phyloP scores from a whole-genome alignment of 2,329 filamentous ascomycete species.

The Clonostachys chloroleuca region DNA sequence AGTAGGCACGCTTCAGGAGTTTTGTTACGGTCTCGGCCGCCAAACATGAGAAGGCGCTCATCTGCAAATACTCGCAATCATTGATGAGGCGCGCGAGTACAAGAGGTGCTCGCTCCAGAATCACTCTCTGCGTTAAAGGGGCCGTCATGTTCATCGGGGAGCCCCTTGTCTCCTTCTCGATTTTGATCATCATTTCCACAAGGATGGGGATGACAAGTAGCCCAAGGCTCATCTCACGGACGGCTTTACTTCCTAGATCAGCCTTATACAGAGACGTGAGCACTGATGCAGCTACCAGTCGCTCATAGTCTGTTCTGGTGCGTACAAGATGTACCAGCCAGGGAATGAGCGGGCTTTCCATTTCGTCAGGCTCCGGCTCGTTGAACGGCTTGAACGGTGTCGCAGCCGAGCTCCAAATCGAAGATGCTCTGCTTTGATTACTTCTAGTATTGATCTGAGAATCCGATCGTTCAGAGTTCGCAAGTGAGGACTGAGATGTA shows the following conservation, averaged over 20 bases:
- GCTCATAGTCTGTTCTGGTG: constrained; percentile 49
- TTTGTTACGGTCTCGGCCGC: constrained; percentile 36
- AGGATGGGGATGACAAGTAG: constrained; percentile 68
- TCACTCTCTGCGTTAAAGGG: constrained; percentile 15
- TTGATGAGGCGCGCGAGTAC: constrained; percentile 75
- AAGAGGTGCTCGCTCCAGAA: constrained; percentile 68
- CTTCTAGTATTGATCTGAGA: constrained; percentile 9
- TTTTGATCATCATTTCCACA: constrained; percentile 51
- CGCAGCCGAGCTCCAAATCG: background rate
- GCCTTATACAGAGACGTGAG: constrained; percentile 66
- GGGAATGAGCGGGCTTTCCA: constrained; percentile 67
- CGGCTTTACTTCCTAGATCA: constrained; percentile 56
- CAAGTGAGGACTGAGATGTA: constrained; percentile 13
- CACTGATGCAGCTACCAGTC: constrained; percentile 65
- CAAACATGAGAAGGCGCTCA: constrained; percentile 67
- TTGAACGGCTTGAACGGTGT: constrained; percentile 1
- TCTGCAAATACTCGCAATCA: constrained; percentile 76
- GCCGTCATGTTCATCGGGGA: constrained; percentile 7
- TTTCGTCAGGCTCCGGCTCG: constrained; percentile 44
- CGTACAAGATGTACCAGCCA: constrained; percentile 67
- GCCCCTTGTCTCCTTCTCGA: constrained; percentile 34
- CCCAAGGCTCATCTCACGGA: constrained; percentile 59
- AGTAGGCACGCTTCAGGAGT: constrained; percentile 47
- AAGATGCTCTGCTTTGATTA: background rate
- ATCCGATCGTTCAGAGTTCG: constrained; percentile 14